A percentile compares a stretch with the other conserved stretches of the same genome.
phyloP scores from a whole-genome alignment of 2,329 filamentous ascomycete species.

The Cyclaneusma minus region DNA sequence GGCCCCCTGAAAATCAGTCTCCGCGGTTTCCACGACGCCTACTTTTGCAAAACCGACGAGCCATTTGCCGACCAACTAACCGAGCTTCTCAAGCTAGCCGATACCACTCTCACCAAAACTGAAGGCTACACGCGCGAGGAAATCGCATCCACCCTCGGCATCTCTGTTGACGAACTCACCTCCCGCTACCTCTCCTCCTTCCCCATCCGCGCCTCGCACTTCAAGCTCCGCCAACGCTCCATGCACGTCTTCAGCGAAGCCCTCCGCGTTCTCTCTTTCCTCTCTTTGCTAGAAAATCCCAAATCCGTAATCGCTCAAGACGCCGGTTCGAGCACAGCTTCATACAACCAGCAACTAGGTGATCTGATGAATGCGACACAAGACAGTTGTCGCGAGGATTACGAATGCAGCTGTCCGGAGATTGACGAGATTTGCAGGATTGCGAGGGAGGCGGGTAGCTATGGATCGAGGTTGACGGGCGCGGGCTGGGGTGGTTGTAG shows the following conservation, averaged over 20 bases:
- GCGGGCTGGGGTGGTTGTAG: slow-evolving; percentile 96
- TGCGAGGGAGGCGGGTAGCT: slow-evolving; percentile 61
- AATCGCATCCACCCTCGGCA: slow-evolving; percentile 55
- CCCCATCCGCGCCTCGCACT: slow-evolving; percentile 72
- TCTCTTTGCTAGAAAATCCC: slow-evolving; percentile 51
- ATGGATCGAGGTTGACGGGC: slow-evolving; percentile 76
- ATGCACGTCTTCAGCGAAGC: slow-evolving; percentile 87
- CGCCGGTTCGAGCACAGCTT: slow-evolving; percentile 35
- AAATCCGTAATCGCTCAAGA: slow-evolving; percentile 16
- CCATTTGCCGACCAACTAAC: slow-evolving; percentile 52
- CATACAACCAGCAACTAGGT: slow-evolving; percentile 56
- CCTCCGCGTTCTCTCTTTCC: slow-evolving; percentile 70
- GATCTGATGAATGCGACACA: slow-evolving; percentile 82
- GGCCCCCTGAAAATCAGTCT: slow-evolving; percentile 73
- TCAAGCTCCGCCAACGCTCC: slow-evolving; percentile 77
- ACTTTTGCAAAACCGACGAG: slow-evolving; percentile 40
- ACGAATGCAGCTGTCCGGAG: slow-evolving; percentile 85
- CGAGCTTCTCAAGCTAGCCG: slow-evolving; percentile 53
- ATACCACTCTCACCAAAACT: slow-evolving; percentile 57
- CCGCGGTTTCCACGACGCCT: slow-evolving; percentile 72
- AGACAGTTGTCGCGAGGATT: slow-evolving; percentile 69
- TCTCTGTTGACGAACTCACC: slow-evolving; percentile 58
- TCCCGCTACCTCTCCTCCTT: slow-evolving; percentile 72
- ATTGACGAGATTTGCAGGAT: slow-evolving; percentile 80
- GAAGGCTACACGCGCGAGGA: slow-evolving; percentile 83